phyloP scores from a whole-genome alignment of 306 rosid genomes.

The Quercus variabilis region DNA sequence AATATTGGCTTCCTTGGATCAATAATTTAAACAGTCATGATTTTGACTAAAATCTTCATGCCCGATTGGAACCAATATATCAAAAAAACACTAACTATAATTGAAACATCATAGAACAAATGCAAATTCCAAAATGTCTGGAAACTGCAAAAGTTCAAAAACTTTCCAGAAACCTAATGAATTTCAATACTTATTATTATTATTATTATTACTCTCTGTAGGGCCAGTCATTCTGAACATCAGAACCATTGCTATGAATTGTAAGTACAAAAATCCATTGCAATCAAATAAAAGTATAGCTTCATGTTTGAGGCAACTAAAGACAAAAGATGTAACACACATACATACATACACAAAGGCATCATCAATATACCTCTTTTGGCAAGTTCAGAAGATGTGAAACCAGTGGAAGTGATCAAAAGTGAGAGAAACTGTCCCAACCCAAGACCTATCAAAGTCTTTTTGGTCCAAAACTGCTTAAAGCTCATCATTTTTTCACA shows the following conservation, averaged over 20 bases:
- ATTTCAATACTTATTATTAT: not conserved
- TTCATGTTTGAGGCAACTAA: not conserved
- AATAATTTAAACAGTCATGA: not conserved
- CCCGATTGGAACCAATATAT: not conserved
- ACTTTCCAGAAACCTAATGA: not conserved
- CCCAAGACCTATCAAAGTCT: constrained; percentile 71
- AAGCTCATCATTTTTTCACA: constrained; percentile 27
- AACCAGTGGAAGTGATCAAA: constrained; percentile 84
- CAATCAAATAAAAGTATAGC: not conserved
- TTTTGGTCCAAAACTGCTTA: constrained; percentile 47
- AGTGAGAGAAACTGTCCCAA: constrained; percentile 94
- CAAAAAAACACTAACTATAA: not conserved
- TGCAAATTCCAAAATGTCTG: not conserved
- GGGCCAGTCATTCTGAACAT: not conserved
- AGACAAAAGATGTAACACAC: not conserved
- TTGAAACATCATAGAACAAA: not conserved
- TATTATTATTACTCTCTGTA: not conserved
- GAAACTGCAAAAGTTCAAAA: not conserved
- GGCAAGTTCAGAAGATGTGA: constrained; percentile 83
- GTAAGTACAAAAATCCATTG: not conserved
- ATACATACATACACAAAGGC: not conserved
- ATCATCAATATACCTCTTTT: constrained; percentile 48
- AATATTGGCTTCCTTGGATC: not conserved
- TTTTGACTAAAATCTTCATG: not conserved
- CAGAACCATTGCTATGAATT: not conserved